These are phyloP conservation scores for Agapanthus africanus DNA, from an alignment of 106 monocot genomes.

Conservation along the genomic window DNA sequence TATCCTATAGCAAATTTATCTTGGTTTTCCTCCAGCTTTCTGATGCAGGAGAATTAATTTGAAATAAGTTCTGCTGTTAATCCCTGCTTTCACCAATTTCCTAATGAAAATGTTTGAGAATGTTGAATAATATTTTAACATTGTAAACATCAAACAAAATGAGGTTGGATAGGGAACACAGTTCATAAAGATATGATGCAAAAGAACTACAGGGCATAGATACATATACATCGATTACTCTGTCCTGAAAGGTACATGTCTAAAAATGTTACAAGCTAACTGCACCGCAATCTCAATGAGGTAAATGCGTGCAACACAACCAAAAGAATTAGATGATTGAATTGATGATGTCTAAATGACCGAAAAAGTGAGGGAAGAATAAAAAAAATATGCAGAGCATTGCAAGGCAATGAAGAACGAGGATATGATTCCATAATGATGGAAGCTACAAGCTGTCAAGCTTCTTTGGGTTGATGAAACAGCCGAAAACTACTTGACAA, in stretches of 20 bases:
- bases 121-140: no score
- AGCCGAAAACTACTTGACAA: slow-evolving; percentile 40
- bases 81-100: no score
- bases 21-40: no score
- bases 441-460: slow-evolving; percentile 27
- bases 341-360: slow-evolving; percentile 1
- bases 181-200: no score
- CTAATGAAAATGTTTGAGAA: no score
- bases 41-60: no score
- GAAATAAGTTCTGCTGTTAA: no score
- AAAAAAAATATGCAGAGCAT: slow-evolving; percentile 2
- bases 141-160: no score
- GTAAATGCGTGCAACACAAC: background rate
- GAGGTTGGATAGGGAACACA: no score
- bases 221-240: no score
- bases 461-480: slow-evolving; percentile 77
- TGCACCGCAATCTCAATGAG: background rate
- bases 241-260: background rate
- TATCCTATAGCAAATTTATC: no score
- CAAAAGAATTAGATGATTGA: slow-evolving; percentile 36
- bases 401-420: background rate
- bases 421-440: background rate
- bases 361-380: background rate
- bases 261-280: background rate
- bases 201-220: no score